These are phyloP conservation scores for Fagus sylvatica DNA, from an alignment of 306 rosid genomes.

Conservation along the genomic window DNA sequence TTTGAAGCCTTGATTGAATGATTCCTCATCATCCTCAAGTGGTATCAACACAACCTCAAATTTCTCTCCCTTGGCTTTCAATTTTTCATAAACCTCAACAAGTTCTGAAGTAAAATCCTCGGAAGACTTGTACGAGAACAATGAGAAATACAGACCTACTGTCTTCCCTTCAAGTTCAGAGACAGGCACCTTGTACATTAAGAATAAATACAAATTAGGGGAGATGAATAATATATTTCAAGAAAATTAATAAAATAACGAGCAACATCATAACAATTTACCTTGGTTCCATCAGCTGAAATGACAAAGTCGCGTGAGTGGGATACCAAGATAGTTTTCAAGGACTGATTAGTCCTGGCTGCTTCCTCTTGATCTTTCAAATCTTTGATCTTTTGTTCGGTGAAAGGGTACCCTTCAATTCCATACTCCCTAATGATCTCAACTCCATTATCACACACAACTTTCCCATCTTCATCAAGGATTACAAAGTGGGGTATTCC, in stretches of 20 bases:
- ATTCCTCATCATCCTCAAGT: conserved; percentile 50
- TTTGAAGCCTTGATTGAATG: conserved; percentile 39
- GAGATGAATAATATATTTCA: conserved; percentile 9
- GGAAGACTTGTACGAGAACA: conserved; percentile 20
- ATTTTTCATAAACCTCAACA: conserved; percentile 50
- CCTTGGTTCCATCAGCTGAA: conserved; percentile 54
- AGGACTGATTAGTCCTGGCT: conserved; percentile 51
- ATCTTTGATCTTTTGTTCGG: conserved; percentile 47
- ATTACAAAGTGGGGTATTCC: conserved; percentile 67
- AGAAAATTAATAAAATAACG: conserved; percentile 2
- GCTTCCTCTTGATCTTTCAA: conserved; percentile 50
- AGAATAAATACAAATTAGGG: conserved; percentile 22
- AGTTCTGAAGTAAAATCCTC: conserved; percentile 46
- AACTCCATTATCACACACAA: conserved; percentile 42
- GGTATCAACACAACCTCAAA: conserved; percentile 67
- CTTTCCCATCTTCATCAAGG: conserved; percentile 54
- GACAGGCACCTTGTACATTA: conserved; percentile 42
- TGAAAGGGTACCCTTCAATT: conserved; percentile 58
- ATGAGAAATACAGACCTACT: conserved; percentile 59
- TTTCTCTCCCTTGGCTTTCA: conserved; percentile 53
- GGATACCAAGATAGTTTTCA: conserved; percentile 51
- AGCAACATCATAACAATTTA: conserved; percentile 20
- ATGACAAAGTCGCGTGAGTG: conserved; percentile 53
- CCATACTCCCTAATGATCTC: conserved; percentile 47
- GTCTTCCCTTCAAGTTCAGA: conserved; percentile 74